A percentile compares a stretch with the other conserved stretches of the same genome.
phyloP scores from a whole-genome alignment of 1,139 yeast species.

The Nakaseomyces glabratus region DNA sequence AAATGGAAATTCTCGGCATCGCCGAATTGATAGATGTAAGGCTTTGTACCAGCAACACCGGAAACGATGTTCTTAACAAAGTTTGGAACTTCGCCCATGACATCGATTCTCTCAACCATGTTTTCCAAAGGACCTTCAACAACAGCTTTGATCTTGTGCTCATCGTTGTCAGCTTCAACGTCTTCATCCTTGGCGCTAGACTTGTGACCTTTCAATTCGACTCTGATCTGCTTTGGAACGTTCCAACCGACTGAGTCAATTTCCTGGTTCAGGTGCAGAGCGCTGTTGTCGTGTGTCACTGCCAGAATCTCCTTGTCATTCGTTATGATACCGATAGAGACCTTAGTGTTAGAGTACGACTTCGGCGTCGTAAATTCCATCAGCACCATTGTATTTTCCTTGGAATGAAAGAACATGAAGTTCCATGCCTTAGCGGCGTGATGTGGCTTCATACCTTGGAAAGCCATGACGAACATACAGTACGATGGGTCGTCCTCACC shows the following conservation, averaged over 20 bases:
- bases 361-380: slow-evolving; percentile 96
- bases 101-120: slow-evolving; percentile 85
- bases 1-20: slow-evolving; percentile 37
- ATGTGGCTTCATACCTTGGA: slow-evolving; percentile 98
- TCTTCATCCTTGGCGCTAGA: slow-evolving; percentile 28
- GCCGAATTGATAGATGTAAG: slow-evolving; percentile 86
- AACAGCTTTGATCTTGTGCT: slow-evolving; percentile 31
- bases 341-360: slow-evolving; percentile 76
- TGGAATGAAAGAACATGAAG: slow-evolving; percentile 80
- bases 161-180: slow-evolving; percentile 18
- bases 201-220: slow-evolving; percentile 46
- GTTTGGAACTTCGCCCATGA: slow-evolving; percentile 93
- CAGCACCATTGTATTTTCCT: slow-evolving; percentile 61
- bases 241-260: slow-evolving; percentile 88
- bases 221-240: slow-evolving; percentile 61
- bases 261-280: slow-evolving; percentile 50
- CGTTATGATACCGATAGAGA: slow-evolving; percentile 69
- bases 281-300: slow-evolving; percentile 58
- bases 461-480: slow-evolving; percentile 93
- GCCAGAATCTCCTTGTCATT: slow-evolving; percentile 54
- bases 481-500: slow-evolving; percentile 36
- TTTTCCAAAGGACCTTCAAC: slow-evolving; percentile 47
- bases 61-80: slow-evolving; percentile 89
- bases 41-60: slow-evolving; percentile 92
- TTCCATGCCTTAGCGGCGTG: slow-evolving; percentile 98